Conservation (phyloP, 129 eudicot species). For the Arctium minus region DNA sequence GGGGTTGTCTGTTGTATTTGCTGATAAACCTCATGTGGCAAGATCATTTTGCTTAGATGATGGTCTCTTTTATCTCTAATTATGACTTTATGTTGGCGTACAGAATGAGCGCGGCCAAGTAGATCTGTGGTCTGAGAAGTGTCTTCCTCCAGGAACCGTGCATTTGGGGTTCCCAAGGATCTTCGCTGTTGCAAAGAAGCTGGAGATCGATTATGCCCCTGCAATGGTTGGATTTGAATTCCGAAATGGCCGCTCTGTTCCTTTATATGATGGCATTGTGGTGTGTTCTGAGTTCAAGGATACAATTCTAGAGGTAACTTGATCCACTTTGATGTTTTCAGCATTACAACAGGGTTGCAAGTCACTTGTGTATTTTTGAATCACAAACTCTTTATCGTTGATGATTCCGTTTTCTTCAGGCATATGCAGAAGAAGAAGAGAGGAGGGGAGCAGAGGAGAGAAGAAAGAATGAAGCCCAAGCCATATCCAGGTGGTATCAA, state of each 20-base stretch:
- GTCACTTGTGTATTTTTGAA: no score
- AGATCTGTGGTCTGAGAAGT: slow-evolving; percentile 95
- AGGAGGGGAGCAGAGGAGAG: slow-evolving; percentile 74
- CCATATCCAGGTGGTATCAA: slow-evolving; percentile 85
- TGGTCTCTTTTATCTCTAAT: background rate
- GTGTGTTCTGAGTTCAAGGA: slow-evolving; percentile 83
- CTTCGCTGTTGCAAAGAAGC: slow-evolving; percentile 61
- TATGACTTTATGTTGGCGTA: slow-evolving; percentile 7
- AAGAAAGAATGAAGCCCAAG: slow-evolving; percentile 66
- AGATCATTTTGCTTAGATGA: background rate
- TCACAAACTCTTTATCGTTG: background rate
- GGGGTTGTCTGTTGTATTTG: background rate
- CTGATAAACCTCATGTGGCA: background rate
- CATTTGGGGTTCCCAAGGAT: slow-evolving; percentile 79
- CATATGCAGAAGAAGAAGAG: slow-evolving; percentile 74
- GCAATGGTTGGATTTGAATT: slow-evolving; percentile 99
- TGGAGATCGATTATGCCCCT: slow-evolving; percentile 75
- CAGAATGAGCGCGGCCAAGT: slow-evolving; percentile 98
- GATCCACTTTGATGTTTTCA: background rate
- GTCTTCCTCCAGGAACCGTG: slow-evolving; percentile 96
- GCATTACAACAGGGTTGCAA: background rate
- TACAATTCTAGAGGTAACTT: slow-evolving; percentile 73
- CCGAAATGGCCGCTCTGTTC: slow-evolving; percentile 71
- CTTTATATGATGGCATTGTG: slow-evolving; percentile 82
- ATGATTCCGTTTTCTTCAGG: slow-evolving; percentile 40